Evolutionary conservation across 2,329 filamentous ascomycete genomes (phyloP).

Genomic region (Metarhizium album): DNA sequence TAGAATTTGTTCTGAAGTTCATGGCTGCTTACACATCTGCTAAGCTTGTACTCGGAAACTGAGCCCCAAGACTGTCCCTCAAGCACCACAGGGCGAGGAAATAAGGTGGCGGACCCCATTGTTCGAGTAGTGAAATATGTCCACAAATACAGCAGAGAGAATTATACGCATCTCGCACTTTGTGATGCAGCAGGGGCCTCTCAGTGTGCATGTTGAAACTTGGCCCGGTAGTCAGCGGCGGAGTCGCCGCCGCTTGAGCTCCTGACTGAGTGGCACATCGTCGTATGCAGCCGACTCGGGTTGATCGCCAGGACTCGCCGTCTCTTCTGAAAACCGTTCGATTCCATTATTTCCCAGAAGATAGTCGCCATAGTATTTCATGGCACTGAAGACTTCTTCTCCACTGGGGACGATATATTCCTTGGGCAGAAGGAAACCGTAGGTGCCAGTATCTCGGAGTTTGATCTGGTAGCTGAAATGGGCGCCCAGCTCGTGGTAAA

Average conservation of each 20-base stretch:
- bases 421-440: constrained; percentile 81
- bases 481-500: constrained; percentile 77
- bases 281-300: constrained; percentile 6
- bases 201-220: not conserved
- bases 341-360: constrained; percentile 60
- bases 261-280: constrained; percentile 12
- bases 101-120: not conserved
- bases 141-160: not conserved
- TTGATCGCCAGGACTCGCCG: constrained; percentile 12
- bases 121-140: not conserved
- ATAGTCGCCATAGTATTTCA: constrained; percentile 77
- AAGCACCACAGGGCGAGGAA: not conserved
- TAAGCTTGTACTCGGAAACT: constrained; percentile 24
- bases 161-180: not conserved
- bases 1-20: constrained; percentile 28
- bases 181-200: not conserved
- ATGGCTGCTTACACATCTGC: constrained; percentile 33
- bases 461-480: constrained; percentile 91
- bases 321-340: constrained; percentile 29
- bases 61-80: not conserved
- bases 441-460: constrained; percentile 82
- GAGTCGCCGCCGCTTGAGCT: constrained; percentile 20
- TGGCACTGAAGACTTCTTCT: constrained; percentile 72
- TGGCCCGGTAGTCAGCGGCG: constrained; percentile 14
- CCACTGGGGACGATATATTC: constrained; percentile 84